A percentile compares a stretch with the other conserved stretches of the same genome.
Evolutionary conservation across 2,329 filamentous ascomycete species (phyloP).

Genomic region (Magnaporthales sp.): DNA sequence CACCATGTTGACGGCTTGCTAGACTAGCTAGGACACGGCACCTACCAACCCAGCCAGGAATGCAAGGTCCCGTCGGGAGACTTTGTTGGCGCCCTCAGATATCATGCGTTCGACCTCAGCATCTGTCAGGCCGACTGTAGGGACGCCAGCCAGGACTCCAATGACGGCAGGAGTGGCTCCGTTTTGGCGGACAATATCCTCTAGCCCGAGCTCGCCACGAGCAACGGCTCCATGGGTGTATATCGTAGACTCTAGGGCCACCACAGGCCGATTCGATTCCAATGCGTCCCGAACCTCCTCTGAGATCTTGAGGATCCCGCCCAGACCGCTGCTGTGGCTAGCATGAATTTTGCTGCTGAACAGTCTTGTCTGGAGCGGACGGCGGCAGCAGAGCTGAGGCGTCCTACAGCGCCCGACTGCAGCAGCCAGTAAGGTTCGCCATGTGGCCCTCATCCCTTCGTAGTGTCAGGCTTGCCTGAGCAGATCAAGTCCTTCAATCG

Average conservation of each 20-base stretch:
- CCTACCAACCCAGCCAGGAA: constrained; percentile 70
- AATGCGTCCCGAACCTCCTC: constrained; percentile 78
- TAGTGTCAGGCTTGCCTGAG: background rate
- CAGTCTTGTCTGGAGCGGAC: background rate
- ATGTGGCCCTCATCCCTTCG: background rate
- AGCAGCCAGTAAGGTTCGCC: background rate
- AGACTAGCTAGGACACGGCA: constrained; percentile 8
- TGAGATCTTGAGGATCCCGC: constrained; percentile 40
- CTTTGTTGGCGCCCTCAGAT: constrained; percentile 65
- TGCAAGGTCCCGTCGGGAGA: constrained; percentile 79
- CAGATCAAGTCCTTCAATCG: background rate
- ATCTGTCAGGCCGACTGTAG: constrained; percentile 66
- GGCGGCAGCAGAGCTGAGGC: background rate
- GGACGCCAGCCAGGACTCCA: constrained; percentile 75
- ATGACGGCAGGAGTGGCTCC: constrained; percentile 87
- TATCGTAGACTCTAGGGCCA: constrained; percentile 91
- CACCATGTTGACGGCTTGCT: background rate
- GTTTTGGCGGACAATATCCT: constrained; percentile 70
- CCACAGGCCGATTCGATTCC: constrained; percentile 66
- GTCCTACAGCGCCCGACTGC: background rate
- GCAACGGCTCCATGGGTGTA: constrained; percentile 91
- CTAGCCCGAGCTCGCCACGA: constrained; percentile 55
- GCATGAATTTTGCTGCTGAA: background rate
- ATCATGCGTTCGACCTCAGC: constrained; percentile 70
- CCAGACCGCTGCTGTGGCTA: background rate